Conservation (phyloP, 495 filamentous ascomycete species). For the Penicillium taxi region DNA sequence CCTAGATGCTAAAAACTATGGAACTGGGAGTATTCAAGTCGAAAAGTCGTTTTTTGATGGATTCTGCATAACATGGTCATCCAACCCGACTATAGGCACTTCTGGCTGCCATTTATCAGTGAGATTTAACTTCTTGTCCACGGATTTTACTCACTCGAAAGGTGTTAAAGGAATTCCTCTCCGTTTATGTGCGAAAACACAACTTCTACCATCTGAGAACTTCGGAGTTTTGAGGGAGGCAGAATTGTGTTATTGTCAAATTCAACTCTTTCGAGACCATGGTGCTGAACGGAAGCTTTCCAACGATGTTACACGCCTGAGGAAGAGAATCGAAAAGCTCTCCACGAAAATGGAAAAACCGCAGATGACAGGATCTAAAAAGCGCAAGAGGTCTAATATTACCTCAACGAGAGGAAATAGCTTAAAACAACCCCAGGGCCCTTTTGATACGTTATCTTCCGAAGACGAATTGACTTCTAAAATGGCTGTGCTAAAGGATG, state of each 20-base stretch:
- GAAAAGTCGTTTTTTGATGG: constrained; percentile 84
- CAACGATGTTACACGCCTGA: constrained; percentile 83
- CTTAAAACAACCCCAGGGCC: background rate
- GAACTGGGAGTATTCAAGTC: constrained; percentile 63
- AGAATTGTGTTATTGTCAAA: constrained; percentile 88
- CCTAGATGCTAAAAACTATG: constrained; percentile 52
- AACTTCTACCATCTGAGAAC: constrained; percentile 41
- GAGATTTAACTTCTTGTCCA: constrained; percentile 95
- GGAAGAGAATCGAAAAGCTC: constrained; percentile 93
- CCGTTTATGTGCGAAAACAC: constrained; percentile 83
- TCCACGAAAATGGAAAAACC: background rate
- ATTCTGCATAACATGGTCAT: constrained; percentile 84
- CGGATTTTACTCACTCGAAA: constrained; percentile 96
- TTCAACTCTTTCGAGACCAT: constrained; percentile 95
- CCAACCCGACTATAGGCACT: constrained; percentile 46
- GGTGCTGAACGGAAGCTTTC: constrained; percentile 91
- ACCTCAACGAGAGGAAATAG: background rate
- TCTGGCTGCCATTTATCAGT: constrained; percentile 75
- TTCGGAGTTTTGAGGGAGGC: constrained; percentile 10
- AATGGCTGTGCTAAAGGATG: background rate
- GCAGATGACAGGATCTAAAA: background rate
- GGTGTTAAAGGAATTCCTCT: constrained; percentile 96
- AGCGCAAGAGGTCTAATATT: too few species aligned
- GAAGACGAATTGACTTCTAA: too few species aligned
- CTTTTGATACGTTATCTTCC: too few species aligned